Evolutionary conservation across 768 basidiomycete species (phyloP).

Genomic region (Lepiota brunneoincarnata): DNA sequence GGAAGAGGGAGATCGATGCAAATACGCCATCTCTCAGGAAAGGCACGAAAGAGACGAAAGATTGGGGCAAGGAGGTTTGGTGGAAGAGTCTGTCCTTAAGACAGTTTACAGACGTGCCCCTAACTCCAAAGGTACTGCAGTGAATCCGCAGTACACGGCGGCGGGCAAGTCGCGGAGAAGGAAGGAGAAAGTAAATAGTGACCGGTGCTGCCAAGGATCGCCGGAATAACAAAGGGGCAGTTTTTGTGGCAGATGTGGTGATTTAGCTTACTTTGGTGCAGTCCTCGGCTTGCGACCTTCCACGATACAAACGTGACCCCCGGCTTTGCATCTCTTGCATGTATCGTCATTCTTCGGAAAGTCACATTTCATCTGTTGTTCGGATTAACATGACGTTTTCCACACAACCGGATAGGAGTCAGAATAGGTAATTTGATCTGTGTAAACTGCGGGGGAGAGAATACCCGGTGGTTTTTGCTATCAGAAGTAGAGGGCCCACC

Average conservation of each 20-base stretch:
- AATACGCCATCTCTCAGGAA: conserved; percentile 10
- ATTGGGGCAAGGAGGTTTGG: background rate
- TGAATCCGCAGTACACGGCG: background rate
- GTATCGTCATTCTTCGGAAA: conserved; percentile 70
- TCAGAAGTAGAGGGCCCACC: background rate
- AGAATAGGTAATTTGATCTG: background rate
- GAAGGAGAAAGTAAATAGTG: conserved; percentile 5
- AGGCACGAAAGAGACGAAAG: conserved; percentile 6
- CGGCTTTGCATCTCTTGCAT: conserved; percentile 74
- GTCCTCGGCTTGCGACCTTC: conserved; percentile 79
- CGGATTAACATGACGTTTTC: conserved; percentile 6
- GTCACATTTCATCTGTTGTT: conserved; percentile 80
- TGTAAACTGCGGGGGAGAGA: background rate
- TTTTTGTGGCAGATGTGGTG: conserved; percentile 9
- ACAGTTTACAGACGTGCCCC: background rate
- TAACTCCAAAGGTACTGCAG: background rate
- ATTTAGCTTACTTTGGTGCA: conserved; percentile 72
- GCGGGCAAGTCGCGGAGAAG: conserved; percentile 6
- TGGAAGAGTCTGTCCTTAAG: background rate
- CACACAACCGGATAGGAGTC: background rate
- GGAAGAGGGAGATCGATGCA: conserved; percentile 9
- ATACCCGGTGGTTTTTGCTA: background rate
- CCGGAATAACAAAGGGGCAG: conserved; percentile 5
- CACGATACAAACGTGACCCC: conserved; percentile 77
- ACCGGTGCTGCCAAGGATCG: conserved; percentile 7